Percentiles rank a stretch among this genome's conserved stretches.
These are phyloP conservation scores for Magnolia sinica DNA, from an alignment of 164 flowering plant genomes.

Conservation along the genomic window DNA sequence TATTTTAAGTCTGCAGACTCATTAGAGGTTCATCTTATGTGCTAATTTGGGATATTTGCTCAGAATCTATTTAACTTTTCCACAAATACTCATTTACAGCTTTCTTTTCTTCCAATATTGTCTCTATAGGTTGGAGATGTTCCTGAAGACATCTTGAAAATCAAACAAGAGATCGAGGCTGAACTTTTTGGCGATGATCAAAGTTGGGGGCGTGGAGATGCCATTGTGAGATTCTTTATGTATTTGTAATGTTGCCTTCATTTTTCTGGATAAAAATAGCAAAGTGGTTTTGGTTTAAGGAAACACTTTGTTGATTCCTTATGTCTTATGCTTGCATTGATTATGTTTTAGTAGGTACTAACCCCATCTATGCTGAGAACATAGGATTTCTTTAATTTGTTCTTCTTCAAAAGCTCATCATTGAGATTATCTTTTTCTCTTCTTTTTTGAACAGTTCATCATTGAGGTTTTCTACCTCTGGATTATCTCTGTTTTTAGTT, in stretches of 20 bases:
- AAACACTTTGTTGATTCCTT: too few species aligned
- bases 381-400: background rate
- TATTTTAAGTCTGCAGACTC: background rate
- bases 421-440: background rate
- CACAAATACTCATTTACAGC: too few species aligned
- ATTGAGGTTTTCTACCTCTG: background rate
- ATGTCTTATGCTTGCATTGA: background rate
- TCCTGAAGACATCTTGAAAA: slow-evolving; percentile 65
- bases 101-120: background rate
- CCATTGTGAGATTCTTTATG: slow-evolving; percentile 42
- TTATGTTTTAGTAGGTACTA: background rate
- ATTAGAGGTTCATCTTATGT: background rate
- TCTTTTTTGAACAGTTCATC: background rate
- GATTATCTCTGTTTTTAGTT: background rate
- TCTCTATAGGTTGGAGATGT: slow-evolving; percentile 38
- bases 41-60: background rate
- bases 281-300: too few species aligned
- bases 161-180: slow-evolving; percentile 68
- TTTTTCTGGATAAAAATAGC: background rate
- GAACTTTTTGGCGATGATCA: slow-evolving; percentile 79
- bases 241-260: background rate
- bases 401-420: background rate
- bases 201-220: slow-evolving; percentile 66
- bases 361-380: background rate
- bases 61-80: background rate